A percentile compares a stretch with the other conserved stretches of the same genome.
These are phyloP conservation scores for Cyclotella cryptica DNA, from an alignment of 108 stramenopile genomes.

Conservation along the genomic window DNA sequence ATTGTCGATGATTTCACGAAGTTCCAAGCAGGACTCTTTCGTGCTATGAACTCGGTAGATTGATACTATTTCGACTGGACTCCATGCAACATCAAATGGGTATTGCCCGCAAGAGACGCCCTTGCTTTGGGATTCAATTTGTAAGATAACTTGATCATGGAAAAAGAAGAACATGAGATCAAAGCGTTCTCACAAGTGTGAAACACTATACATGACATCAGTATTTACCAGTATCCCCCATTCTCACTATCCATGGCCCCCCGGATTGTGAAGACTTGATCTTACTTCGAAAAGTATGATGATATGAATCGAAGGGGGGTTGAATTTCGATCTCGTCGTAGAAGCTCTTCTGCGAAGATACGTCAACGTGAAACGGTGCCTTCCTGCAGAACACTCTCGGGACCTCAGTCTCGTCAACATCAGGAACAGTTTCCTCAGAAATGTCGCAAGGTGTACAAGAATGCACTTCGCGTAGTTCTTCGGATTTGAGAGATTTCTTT, in stretches of 20 bases:
- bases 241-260: slow-evolving; percentile 51
- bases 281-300: slow-evolving; percentile 15
- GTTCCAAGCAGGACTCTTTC: slow-evolving; percentile 42
- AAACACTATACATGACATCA: background rate
- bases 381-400: background rate
- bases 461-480: background rate
- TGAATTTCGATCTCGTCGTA: slow-evolving; percentile 55
- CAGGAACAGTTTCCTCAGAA: too few species aligned
- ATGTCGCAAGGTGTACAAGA: too few species aligned
- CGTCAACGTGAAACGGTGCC: slow-evolving; percentile 65
- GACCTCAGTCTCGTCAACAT: too few species aligned
- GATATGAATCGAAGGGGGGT: slow-evolving; percentile 51
- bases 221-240: slow-evolving; percentile 60
- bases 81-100: slow-evolving; percentile 65
- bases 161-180: background rate
- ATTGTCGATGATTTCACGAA: slow-evolving; percentile 17
- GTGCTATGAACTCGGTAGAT: slow-evolving; percentile 52
- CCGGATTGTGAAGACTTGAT: background rate
- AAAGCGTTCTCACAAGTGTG: background rate
- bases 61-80: slow-evolving; percentile 65
- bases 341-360: slow-evolving; percentile 57
- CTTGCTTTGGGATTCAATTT: slow-evolving; percentile 55
- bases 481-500: too few species aligned
- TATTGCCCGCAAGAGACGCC: slow-evolving; percentile 23
- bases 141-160: slow-evolving; percentile 38